phyloP scores from a whole-genome alignment of 2,329 filamentous ascomycete species.

The Helicocarpus griseus region DNA sequence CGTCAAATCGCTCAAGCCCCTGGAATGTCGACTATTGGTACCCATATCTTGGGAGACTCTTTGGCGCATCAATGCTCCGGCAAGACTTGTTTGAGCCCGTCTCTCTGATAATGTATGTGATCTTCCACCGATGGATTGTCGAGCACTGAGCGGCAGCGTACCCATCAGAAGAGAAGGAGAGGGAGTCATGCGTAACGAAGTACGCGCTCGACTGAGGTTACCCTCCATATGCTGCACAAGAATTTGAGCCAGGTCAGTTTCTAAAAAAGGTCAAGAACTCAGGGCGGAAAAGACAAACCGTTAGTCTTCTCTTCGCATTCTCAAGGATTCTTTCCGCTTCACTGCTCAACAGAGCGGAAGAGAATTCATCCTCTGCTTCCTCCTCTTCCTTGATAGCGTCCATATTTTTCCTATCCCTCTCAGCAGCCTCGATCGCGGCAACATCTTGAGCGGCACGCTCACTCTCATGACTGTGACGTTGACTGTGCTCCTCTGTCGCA shows the following conservation, averaged over 20 bases:
- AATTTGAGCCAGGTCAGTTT: neutral
- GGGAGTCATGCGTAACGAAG: conserved; percentile 49
- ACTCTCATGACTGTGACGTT: neutral
- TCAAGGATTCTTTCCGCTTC: conserved; percentile 84
- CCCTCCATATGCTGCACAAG: conserved; percentile 74
- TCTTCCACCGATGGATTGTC: conserved; percentile 33
- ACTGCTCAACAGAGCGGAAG: conserved; percentile 66
- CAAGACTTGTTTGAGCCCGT: conserved; percentile 14
- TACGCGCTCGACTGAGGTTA: conserved; percentile 70
- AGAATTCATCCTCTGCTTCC: conserved; percentile 51
- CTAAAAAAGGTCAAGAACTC: neutral
- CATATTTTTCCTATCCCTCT: conserved; percentile 22
- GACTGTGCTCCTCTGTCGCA: neutral
- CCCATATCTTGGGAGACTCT: conserved; percentile 25
- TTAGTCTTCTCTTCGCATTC: conserved; percentile 81
- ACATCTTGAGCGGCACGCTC: conserved; percentile 6
- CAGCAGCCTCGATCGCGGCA: conserved; percentile 13
- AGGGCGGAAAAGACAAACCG: conserved; percentile 51
- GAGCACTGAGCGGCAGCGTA: conserved; percentile 23
- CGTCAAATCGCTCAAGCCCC: conserved; percentile 54
- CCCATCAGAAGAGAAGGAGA: conserved; percentile 37
- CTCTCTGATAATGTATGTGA: conserved; percentile 33
- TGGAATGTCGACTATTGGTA: conserved; percentile 42
- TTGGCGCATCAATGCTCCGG: conserved; percentile 27
- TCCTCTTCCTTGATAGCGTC: conserved; percentile 27